phyloP scores from a whole-genome alignment of 2,329 filamentous ascomycete genomes.

The Phyllosticta citrichinensis region DNA sequence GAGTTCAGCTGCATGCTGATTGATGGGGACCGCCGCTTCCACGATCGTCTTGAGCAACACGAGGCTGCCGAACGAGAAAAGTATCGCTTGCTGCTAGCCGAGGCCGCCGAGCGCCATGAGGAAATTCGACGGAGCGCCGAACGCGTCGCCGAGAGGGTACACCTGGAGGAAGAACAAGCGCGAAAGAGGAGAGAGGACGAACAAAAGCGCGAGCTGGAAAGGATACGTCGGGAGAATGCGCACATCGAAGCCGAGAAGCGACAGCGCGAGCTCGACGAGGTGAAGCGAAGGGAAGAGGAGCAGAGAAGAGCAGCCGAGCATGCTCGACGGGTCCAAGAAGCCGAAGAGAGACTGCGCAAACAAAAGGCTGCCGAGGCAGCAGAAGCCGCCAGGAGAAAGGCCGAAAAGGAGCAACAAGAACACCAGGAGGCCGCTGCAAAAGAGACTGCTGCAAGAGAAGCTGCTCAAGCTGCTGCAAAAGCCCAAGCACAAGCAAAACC shows the following conservation, averaged over 20 bases:
- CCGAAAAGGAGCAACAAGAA: slow-evolving; percentile 16
- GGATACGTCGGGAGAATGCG: slow-evolving; percentile 34
- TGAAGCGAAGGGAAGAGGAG: slow-evolving; percentile 23
- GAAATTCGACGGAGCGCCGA: slow-evolving; percentile 49
- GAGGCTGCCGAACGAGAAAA: slow-evolving; percentile 53
- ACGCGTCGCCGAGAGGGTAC: slow-evolving; percentile 41
- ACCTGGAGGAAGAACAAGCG: slow-evolving; percentile 31
- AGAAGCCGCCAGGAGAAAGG: slow-evolving; percentile 10
- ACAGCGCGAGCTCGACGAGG: slow-evolving; percentile 23
- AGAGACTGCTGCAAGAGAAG: slow-evolving; percentile 14
- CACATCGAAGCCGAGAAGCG: slow-evolving; percentile 30
- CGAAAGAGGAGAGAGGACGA: slow-evolving; percentile 24
- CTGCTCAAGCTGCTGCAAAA: slow-evolving; percentile 13
- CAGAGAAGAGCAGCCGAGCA: slow-evolving; percentile 17
- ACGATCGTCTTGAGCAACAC: slow-evolving; percentile 48
- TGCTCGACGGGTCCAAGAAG: slow-evolving; percentile 20
- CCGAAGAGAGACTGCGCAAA: slow-evolving; percentile 21
- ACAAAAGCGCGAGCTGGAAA: slow-evolving; percentile 28
- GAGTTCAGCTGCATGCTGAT: slow-evolving; percentile 35
- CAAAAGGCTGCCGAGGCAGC: slow-evolving; percentile 20
- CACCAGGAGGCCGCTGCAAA: slow-evolving; percentile 14
- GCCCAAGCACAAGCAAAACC: slow-evolving; percentile 18
- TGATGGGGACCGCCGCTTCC: slow-evolving; percentile 36
- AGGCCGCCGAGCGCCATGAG: slow-evolving; percentile 57
- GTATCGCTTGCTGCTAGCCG: slow-evolving; percentile 55